Base-by-base conservation (phyloP, 1,284 basidiomycete species). In the Cutaneotrichosporon sp. region DNA sequence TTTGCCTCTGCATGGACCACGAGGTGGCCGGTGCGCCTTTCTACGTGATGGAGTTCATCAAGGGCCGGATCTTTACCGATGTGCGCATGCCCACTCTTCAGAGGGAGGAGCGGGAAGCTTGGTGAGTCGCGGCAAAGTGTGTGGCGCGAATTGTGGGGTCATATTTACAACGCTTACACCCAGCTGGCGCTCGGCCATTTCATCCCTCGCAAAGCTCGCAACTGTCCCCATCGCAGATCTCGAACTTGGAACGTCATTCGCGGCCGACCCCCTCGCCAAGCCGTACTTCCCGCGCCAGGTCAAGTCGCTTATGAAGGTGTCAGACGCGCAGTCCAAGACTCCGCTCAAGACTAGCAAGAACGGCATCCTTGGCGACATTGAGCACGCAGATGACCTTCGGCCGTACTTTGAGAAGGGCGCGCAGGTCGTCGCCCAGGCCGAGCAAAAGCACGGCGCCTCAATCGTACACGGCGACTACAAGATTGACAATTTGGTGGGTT, bases 391-490 rank as follows among this genome's bases (percentile, higher is more conserved):
- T 37, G 83, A 86, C 59, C 78, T 97, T 66, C 76, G 88, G 44
- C 69, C 74, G 9, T 97, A 88, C 88, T 71, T 71, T 22, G 58
- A 62, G 33, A 31, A 56, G 6, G 94, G 92, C 66, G 75, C 78
- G 46, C 71, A 75, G 34, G 80, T 88, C 62, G 77, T 90, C 48
- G 91, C 89, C 0, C 80, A 85, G 63, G 86, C 87, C 67, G 80
- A 78, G 60, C 84, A 74, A 79, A 79, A 52, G 14, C 86, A 86
- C 2, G 77, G 83, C 47, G 82, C 87, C 32, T 65, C 66, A 9
- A 67, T 76, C 5, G 89, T 96, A 4, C 93, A 97, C 68, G 93
- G 94, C 20, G 93, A 97, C 73, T 97, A 90, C 72, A 98, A 98
- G 75, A 80, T 96, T 20, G 93, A 98, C 74, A 98, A 97, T 70